Conservation (phyloP, 2,329 filamentous ascomycete species). For the Tolypocladium cylindrosporum region DNA sequence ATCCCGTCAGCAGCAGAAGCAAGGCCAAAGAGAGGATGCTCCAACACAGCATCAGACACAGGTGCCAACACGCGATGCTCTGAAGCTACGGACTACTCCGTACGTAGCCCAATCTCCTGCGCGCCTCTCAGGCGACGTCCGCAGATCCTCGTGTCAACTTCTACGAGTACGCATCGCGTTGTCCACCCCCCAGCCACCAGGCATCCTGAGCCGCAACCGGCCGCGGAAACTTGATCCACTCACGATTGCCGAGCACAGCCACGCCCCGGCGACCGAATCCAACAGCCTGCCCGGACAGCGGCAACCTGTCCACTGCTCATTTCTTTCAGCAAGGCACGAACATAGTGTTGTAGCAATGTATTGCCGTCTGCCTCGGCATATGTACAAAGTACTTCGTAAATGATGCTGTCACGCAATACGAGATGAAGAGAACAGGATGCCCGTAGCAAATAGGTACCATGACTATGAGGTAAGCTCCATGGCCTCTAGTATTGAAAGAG, state of each 20-base stretch:
- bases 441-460: background rate
- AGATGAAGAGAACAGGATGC: background rate
- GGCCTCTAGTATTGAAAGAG: background rate
- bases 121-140: background rate
- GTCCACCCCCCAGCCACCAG: background rate
- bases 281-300: background rate
- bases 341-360: too few species aligned
- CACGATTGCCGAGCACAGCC: slow-evolving; percentile 1
- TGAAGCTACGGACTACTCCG: too few species aligned
- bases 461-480: background rate
- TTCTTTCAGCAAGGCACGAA: background rate
- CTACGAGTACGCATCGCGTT: background rate
- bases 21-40: too few species aligned
- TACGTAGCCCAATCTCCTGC: background rate
- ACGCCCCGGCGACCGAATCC: background rate
- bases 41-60: too few species aligned
- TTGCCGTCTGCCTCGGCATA: background rate
- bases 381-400: background rate
- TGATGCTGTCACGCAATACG: background rate
- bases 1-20: too few species aligned
- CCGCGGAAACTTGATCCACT: background rate
- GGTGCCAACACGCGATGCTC: too few species aligned
- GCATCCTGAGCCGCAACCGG: background rate
- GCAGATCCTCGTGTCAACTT: background rate
- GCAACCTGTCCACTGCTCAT: background rate